These are phyloP conservation scores for Teunomyces kruisii DNA, from an alignment of 805 yeast genomes.

Conservation along the genomic window DNA sequence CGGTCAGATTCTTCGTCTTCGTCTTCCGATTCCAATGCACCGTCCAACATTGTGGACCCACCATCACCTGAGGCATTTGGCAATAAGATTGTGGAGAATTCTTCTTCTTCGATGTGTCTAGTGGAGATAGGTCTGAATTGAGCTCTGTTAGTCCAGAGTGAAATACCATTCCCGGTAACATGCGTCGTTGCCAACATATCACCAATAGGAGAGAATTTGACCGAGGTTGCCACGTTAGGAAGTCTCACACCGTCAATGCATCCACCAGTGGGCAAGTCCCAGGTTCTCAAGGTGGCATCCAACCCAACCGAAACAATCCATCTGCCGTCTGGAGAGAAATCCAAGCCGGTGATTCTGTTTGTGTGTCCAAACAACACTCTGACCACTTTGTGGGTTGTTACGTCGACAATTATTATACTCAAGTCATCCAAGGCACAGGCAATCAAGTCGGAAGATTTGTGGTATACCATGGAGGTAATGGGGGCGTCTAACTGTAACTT, in stretches of 20 bases:
- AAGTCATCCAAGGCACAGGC: constrained; percentile 87
- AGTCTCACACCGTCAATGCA: constrained; percentile 90
- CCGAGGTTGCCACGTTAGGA: constrained; percentile 74
- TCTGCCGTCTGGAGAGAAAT: constrained; percentile 92
- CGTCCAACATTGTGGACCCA: constrained; percentile 69
- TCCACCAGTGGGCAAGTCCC: constrained; percentile 97
- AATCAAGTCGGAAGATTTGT: constrained; percentile 76
- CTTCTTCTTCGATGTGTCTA: constrained; percentile 72
- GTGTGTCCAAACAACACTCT: constrained; percentile 89
- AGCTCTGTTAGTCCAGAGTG: constrained; percentile 88
- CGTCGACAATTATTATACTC: constrained; percentile 79
- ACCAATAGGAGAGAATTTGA: constrained; percentile 82
- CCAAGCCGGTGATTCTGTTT: constrained; percentile 82
- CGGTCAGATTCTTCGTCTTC: constrained; percentile 26
- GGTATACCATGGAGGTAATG: constrained; percentile 73
- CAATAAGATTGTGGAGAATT: constrained; percentile 59
- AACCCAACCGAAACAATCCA: constrained; percentile 85
- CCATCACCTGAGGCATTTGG: constrained; percentile 83
- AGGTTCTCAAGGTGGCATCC: constrained; percentile 87
- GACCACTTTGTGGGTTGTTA: constrained; percentile 75
- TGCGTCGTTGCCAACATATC: constrained; percentile 92
- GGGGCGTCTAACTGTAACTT: constrained; percentile 72
- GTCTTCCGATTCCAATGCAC: constrained; percentile 60
- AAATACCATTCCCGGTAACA: constrained; percentile 84
- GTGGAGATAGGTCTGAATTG: constrained; percentile 78